A percentile compares a stretch with the other conserved stretches of the same genome.
Conservation (phyloP, 2,329 filamentous ascomycete genomes). For the Coniochaeta prunicola region DNA sequence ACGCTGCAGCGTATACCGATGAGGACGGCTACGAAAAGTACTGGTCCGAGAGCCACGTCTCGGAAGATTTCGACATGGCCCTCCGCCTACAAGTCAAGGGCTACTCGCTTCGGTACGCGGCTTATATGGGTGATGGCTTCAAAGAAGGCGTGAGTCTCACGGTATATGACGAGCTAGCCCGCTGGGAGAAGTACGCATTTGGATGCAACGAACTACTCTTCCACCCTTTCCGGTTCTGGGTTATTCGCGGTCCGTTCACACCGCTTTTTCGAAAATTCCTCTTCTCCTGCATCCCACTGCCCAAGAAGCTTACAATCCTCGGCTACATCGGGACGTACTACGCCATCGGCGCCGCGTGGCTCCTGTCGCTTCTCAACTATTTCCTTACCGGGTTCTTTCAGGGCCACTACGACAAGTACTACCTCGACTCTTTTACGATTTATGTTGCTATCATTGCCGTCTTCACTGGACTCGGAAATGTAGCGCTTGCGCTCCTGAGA, state of each 20-base stretch:
- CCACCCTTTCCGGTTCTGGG: constrained; percentile 57
- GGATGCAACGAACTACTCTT: constrained; percentile 76
- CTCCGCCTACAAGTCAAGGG: constrained; percentile 65
- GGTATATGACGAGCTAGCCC: constrained; percentile 74
- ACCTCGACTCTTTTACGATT: constrained; percentile 59
- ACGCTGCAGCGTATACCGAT: constrained; percentile 60
- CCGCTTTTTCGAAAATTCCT: constrained; percentile 56
- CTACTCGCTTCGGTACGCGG: constrained; percentile 60
- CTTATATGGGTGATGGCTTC: constrained; percentile 64
- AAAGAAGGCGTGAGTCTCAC: constrained; percentile 77
- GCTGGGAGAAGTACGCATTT: constrained; percentile 83
- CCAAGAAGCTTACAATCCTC: constrained; percentile 45
- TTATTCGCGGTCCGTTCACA: constrained; percentile 56
- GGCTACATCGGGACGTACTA: constrained; percentile 23
- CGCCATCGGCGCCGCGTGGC: constrained; percentile 18
- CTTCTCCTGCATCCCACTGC: constrained; percentile 42
- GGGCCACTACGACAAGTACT: constrained; percentile 58
- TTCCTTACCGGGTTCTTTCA: constrained; percentile 57
- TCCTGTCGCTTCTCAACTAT: constrained; percentile 17
- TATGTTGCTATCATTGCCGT: constrained; percentile 57
- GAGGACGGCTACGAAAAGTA: constrained; percentile 68
- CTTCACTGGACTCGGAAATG: constrained; percentile 55
- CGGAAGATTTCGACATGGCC: constrained; percentile 76
- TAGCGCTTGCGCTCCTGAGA: constrained; percentile 54
- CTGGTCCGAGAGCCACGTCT: constrained; percentile 73